A percentile compares a stretch with the other conserved stretches of the same genome.
phyloP scores from a whole-genome alignment of 129 eudicot genomes.

The Flaveria trinervia region DNA sequence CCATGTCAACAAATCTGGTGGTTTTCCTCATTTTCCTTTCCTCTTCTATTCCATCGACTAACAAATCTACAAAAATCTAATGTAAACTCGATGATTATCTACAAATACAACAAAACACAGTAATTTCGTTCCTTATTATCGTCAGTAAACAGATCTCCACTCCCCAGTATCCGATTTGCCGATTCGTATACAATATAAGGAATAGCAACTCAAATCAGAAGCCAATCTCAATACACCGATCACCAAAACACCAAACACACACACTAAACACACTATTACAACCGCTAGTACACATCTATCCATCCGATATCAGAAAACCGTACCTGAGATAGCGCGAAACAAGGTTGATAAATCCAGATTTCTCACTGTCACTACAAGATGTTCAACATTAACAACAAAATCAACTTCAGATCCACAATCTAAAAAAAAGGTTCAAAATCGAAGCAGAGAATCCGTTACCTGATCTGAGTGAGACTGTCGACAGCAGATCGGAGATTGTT shows the following conservation, averaged over 20 bases:
- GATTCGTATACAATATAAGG: background rate
- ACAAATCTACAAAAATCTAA: constrained; percentile 25
- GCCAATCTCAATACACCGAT: constrained; percentile 12
- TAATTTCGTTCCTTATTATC: background rate
- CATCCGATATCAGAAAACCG: background rate
- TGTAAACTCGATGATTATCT: background rate
- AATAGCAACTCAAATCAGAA: constrained; percentile 8
- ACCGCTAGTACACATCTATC: background rate
- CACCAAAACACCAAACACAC: constrained; percentile 17
- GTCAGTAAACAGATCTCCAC: constrained; percentile 18
- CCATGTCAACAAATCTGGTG: constrained; percentile 4
- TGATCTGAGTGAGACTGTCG: constrained; percentile 72
- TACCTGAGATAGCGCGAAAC: constrained; percentile 95
- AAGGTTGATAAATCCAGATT: constrained; percentile 96
- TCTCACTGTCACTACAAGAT: constrained; percentile 85
- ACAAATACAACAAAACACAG: background rate
- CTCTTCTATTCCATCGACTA: constrained; percentile 6
- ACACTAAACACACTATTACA: background rate
- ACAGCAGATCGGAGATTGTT: constrained; percentile 72
- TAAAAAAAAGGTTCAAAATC: background rate
- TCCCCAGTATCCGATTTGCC: constrained; percentile 1
- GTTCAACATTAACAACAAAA: constrained; percentile 27
- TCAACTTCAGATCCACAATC: constrained; percentile 30
- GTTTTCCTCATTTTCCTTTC: constrained; percentile 29
- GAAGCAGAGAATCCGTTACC: constrained; percentile 34